phyloP scores from a whole-genome alignment of 2,329 filamentous ascomycete species.

The Macroventuria anomochaeta region DNA sequence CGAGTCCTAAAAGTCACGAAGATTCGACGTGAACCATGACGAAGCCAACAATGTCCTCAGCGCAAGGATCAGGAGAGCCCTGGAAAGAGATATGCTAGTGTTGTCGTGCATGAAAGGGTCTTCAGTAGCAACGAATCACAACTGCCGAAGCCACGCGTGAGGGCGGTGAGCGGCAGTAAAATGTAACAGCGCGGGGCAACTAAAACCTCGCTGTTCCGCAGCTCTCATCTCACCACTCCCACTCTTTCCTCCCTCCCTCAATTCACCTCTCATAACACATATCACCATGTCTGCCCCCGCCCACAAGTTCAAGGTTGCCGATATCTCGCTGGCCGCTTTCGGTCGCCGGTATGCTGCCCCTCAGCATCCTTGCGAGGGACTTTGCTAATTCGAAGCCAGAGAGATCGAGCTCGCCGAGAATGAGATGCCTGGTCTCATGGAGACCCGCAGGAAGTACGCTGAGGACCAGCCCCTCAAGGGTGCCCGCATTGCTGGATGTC shows the following conservation, averaged over 20 bases:
- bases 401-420: slow-evolving; percentile 97
- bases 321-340: slow-evolving; percentile 95
- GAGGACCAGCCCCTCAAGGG: slow-evolving; percentile 91
- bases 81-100: slow-evolving; percentile 4
- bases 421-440: slow-evolving; percentile 96
- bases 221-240: slow-evolving; percentile 24
- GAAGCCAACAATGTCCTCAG: slow-evolving; percentile 12
- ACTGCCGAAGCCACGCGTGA: slow-evolving; percentile 9
- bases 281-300: slow-evolving; percentile 75
- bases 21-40: not conserved
- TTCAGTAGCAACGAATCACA: slow-evolving; percentile 13
- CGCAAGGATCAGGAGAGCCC: slow-evolving; percentile 8
- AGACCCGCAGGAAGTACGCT: slow-evolving; percentile 90
- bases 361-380: not conserved
- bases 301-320: slow-evolving; percentile 96
- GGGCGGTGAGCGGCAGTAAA: slow-evolving; percentile 13
- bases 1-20: not conserved
- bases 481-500: slow-evolving; percentile 94
- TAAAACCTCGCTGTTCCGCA: slow-evolving; percentile 21
- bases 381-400: slow-evolving; percentile 3
- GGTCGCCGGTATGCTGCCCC: slow-evolving; percentile 71
- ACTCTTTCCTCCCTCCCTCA: slow-evolving; percentile 18
- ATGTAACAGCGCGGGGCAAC: slow-evolving; percentile 6
- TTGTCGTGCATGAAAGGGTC: slow-evolving; percentile 14
- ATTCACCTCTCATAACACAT: slow-evolving; percentile 16